phyloP scores from a whole-genome alignment of 2,329 filamentous ascomycete species.

The Karstenula rhodostoma region DNA sequence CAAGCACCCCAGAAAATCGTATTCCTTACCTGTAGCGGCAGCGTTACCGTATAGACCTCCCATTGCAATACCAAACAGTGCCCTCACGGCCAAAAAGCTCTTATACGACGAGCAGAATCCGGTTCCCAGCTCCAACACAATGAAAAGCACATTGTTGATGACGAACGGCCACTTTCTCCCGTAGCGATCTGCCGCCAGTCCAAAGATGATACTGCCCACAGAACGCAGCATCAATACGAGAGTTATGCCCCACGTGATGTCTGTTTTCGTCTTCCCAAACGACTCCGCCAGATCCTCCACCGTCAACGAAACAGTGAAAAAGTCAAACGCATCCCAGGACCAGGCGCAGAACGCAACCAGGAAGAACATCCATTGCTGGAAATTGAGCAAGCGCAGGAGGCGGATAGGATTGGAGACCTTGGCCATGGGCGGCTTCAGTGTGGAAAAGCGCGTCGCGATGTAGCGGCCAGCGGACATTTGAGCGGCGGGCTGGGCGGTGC shows the following conservation, averaged over 20 bases:
- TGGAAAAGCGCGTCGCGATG: constrained; percentile 61
- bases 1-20: background rate
- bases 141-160: constrained; percentile 68
- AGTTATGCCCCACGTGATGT: constrained; percentile 67
- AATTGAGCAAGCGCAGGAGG: constrained; percentile 60
- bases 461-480: constrained; percentile 54
- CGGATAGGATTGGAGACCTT: constrained; percentile 63
- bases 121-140: constrained; percentile 67
- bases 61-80: constrained; percentile 71
- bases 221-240: constrained; percentile 65
- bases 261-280: constrained; percentile 63
- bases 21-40: constrained; percentile 59
- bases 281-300: constrained; percentile 61
- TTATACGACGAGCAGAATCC: constrained; percentile 67
- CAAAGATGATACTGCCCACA: constrained; percentile 66
- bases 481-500: constrained; percentile 15
- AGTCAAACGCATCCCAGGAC: constrained; percentile 63
- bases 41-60: constrained; percentile 69
- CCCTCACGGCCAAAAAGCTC: constrained; percentile 66
- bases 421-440: constrained; percentile 65
- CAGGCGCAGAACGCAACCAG: constrained; percentile 58
- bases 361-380: constrained; percentile 68
- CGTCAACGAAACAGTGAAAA: constrained; percentile 68
- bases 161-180: constrained; percentile 66
- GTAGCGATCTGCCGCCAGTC: constrained; percentile 61